phyloP scores from a whole-genome alignment of 2,329 filamentous ascomycete species.

The Dothiorella sarmentorum region DNA sequence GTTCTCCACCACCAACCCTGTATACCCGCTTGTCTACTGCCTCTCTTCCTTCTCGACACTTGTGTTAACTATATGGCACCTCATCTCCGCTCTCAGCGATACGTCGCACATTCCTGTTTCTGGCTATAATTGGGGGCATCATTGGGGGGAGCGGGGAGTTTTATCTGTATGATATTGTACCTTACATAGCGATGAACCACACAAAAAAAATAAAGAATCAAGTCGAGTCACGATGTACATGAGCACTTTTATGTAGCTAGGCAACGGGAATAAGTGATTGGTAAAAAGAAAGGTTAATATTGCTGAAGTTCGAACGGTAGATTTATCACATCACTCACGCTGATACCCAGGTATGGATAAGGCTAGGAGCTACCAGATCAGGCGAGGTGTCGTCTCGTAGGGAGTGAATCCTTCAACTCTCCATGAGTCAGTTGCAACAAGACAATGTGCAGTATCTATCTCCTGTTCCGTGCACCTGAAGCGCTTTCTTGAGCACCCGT shows the following conservation, averaged over 20 bases:
- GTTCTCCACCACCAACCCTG: constrained; percentile 4
- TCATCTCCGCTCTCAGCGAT: constrained; percentile 33
- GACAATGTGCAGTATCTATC: too few relatives aligned
- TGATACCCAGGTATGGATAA: too few relatives aligned
- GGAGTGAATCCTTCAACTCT: too few relatives aligned
- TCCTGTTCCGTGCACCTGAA: too few relatives aligned
- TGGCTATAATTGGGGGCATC: constrained; percentile 25
- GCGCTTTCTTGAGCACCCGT: too few relatives aligned
- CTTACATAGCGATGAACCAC: not conserved
- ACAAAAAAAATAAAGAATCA: constrained; percentile 1
- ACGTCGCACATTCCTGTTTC: constrained; percentile 22
- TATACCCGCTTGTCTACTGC: constrained; percentile 16
- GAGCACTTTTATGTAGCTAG: not conserved
- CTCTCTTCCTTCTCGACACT: constrained; percentile 28
- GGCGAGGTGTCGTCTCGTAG: too few relatives aligned
- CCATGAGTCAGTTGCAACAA: too few relatives aligned
- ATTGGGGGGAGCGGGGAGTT: constrained; percentile 36
- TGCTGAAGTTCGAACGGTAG: too few relatives aligned
- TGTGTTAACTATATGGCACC: constrained; percentile 31
- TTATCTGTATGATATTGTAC: constrained; percentile 25
- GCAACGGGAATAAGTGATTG: too few relatives aligned
- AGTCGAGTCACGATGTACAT: not conserved
- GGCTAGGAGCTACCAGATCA: too few relatives aligned
- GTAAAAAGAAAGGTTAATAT: too few relatives aligned
- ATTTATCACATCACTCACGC: too few relatives aligned